A percentile compares a stretch with the other conserved stretches of the same genome.
phyloP scores from a whole-genome alignment of 2,329 filamentous ascomycete species.

The Lasiodiplodia theobromae region DNA sequence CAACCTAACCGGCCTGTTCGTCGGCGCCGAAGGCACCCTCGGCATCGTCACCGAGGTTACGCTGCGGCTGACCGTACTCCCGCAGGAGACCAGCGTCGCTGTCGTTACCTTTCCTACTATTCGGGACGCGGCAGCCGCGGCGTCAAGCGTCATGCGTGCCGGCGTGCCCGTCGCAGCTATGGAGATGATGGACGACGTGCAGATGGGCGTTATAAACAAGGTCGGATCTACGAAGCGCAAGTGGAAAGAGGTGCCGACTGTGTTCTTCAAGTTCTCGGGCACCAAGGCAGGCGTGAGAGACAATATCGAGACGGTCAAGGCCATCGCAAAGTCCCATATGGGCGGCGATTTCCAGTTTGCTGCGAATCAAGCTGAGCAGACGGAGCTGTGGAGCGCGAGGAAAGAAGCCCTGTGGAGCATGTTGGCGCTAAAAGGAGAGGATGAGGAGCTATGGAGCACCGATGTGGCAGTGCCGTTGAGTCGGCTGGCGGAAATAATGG shows the following conservation, averaged over 20 bases:
- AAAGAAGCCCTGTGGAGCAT: conserved; percentile 69
- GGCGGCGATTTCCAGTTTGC: conserved; percentile 64
- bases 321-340: conserved; percentile 69
- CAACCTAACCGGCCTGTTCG: conserved; percentile 80
- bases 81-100: conserved; percentile 77
- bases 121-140: conserved; percentile 75
- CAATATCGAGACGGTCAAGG: conserved; percentile 73
- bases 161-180: conserved; percentile 77
- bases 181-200: conserved; percentile 89
- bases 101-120: conserved; percentile 82
- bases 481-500: conserved; percentile 67
- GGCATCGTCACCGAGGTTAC: conserved; percentile 85
- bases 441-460: conserved; percentile 66
- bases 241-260: conserved; percentile 78
- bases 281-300: conserved; percentile 73
- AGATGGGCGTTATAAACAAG: conserved; percentile 83
- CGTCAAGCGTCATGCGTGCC: conserved; percentile 74
- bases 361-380: conserved; percentile 58
- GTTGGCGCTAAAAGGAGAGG: conserved; percentile 62
- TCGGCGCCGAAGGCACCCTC: conserved; percentile 82
- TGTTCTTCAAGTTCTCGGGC: conserved; percentile 87
- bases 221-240: conserved; percentile 72
- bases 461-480: conserved; percentile 68
- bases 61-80: conserved; percentile 78
- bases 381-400: conserved; percentile 65